Evolutionary conservation across 495 filamentous ascomycete genomes (phyloP).

Genomic region (Penicillium egyptiacum): DNA sequence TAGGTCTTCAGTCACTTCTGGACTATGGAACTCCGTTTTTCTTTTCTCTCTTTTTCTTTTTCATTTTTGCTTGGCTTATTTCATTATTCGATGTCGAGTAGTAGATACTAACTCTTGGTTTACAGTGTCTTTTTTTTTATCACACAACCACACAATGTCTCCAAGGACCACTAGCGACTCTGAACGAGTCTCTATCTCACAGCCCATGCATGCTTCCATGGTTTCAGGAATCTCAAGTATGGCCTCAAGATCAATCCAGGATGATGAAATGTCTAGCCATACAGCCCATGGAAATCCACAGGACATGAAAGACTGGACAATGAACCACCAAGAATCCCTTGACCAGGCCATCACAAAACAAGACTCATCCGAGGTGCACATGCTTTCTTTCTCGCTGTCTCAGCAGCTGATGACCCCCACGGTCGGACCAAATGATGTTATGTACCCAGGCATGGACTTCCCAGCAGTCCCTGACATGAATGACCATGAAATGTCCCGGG

Average conservation of each 20-base stretch:
- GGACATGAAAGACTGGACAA: slow-evolving; percentile 44
- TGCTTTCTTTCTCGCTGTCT: slow-evolving; percentile 49
- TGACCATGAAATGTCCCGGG: slow-evolving; percentile 43
- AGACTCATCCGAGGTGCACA: slow-evolving; percentile 48
- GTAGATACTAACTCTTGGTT: slow-evolving; percentile 42
- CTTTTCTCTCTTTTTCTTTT: slow-evolving; percentile 17
- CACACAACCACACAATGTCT: slow-evolving; percentile 38
- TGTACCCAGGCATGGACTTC: slow-evolving; percentile 47
- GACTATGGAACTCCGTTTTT: slow-evolving; percentile 26
- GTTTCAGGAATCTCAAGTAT: slow-evolving; percentile 43
- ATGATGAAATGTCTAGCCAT: slow-evolving; percentile 51
- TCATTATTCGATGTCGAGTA: slow-evolving; percentile 10
- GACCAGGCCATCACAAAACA: slow-evolving; percentile 41
- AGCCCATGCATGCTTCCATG: slow-evolving; percentile 41
- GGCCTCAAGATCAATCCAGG: slow-evolving; percentile 45
- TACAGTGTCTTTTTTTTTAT: slow-evolving; percentile 27
- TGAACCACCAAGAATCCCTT: slow-evolving; percentile 43
- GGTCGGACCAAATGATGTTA: slow-evolving; percentile 46
- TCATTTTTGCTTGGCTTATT: slow-evolving; percentile 12
- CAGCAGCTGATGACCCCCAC: slow-evolving; percentile 47
- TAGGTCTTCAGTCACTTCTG: slow-evolving; percentile 22
- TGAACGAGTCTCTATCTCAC: slow-evolving; percentile 38
- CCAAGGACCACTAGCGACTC: slow-evolving; percentile 39
- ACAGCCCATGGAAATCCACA: slow-evolving; percentile 38
- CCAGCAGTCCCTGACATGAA: slow-evolving; percentile 41